Percentiles rank a stretch among this genome's conserved stretches.
These are phyloP conservation scores for Lentinula guzmanii DNA, from an alignment of 768 basidiomycete species.

Conservation along the genomic window DNA sequence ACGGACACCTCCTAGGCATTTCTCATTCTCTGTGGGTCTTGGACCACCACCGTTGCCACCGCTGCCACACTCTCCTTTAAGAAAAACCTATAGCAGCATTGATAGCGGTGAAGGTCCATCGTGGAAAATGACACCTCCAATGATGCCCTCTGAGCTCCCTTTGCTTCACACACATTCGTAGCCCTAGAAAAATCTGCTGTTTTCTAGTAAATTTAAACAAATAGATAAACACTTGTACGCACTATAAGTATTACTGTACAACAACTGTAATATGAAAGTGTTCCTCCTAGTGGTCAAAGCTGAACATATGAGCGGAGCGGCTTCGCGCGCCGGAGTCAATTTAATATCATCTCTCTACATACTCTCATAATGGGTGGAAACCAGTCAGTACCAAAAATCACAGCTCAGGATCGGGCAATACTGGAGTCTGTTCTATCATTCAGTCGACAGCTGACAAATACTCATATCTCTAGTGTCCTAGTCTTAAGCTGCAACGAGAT, in stretches of 20 bases:
- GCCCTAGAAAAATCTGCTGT: not conserved
- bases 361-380: slow-evolving; percentile 50
- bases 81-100: not conserved
- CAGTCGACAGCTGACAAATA: slow-evolving; percentile 7
- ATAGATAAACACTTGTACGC: not conserved
- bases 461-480: slow-evolving; percentile 55
- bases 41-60: not conserved
- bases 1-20: not conserved
- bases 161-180: not conserved
- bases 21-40: not conserved
- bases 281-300: not conserved
- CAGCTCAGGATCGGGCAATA: slow-evolving; percentile 89
- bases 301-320: not conserved
- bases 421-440: slow-evolving; percentile 67
- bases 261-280: too few relatives aligned
- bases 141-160: not conserved
- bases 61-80: not conserved
- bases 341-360: not conserved
- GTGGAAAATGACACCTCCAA: not conserved
- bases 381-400: slow-evolving; percentile 83
- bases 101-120: not conserved
- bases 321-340: not conserved
- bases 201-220: not conserved
- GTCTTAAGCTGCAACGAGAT: slow-evolving; percentile 94
- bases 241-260: too few relatives aligned